phyloP scores from a whole-genome alignment of 768 basidiomycete species.

The Candolleomyces eurysporus region DNA sequence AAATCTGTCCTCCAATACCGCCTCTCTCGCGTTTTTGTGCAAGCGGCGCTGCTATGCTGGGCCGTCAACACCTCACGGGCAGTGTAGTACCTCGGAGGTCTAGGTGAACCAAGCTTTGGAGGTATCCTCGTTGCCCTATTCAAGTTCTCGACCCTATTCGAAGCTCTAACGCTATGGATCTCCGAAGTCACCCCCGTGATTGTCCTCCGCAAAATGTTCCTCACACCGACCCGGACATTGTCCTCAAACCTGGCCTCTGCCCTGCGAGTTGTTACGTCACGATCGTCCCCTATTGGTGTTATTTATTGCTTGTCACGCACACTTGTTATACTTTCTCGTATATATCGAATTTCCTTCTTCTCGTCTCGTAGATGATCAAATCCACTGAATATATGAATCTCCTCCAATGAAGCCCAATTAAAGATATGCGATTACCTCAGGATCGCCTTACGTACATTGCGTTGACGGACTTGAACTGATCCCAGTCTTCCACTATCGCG shows the following conservation, averaged over 20 bases:
- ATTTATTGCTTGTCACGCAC: too few relatives aligned
- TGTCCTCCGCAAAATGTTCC: conserved; percentile 54
- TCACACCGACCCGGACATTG: conserved; percentile 48
- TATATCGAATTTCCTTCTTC: too few relatives aligned
- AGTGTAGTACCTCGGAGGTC: conserved; percentile 41
- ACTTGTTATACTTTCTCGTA: too few relatives aligned
- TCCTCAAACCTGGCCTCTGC: conserved; percentile 46
- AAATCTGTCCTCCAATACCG: conserved; percentile 62
- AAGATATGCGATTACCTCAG: too few relatives aligned
- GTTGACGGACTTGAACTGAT: too few relatives aligned
- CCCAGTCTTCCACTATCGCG: too few relatives aligned
- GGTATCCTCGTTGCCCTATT: conserved; percentile 36
- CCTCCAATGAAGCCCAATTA: too few relatives aligned
- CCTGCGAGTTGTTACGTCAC: conserved; percentile 12
- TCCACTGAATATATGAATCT: too few relatives aligned
- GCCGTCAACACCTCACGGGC: conserved; percentile 37
- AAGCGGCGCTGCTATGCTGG: conserved; percentile 49
- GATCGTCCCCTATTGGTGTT: too few relatives aligned
- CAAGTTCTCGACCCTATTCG: conserved; percentile 42
- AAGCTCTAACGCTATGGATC: conserved; percentile 45
- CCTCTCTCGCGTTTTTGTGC: conserved; percentile 53
- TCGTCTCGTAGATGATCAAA: too few relatives aligned
- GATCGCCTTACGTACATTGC: too few relatives aligned
- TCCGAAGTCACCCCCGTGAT: conserved; percentile 54
- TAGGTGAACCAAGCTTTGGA: conserved; percentile 18